Evolutionary conservation across 148 eudicot genomes (phyloP), one percentile per base, ranked within the genome.

Genomic region (Spergularia bocconei): DNA sequence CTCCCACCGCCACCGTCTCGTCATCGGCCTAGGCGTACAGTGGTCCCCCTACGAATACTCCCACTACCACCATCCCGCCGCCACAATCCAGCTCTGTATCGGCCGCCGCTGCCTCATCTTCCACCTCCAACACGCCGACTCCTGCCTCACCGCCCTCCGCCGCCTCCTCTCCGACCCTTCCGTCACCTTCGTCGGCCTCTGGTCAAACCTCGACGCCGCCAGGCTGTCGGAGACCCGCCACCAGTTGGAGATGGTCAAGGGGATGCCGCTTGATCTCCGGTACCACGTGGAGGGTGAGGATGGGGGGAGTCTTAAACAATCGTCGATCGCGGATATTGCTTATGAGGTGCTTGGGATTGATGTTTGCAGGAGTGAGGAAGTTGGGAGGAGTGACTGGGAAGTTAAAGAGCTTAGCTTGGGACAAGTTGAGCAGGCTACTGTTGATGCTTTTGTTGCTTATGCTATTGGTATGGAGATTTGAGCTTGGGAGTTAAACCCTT

Each of bases 21-120:
- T 85, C n/a, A 57, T 85, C 65, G 87, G 87, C 15, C 81, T 85
- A 65, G 87, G 78, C 74, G 71, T 82, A 33, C 81, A 85, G 12
- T 85, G 85, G 87, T 61, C 59, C 17, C 82, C 88, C 13, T n/a
- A 5, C 36, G 36, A 29, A 29, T 2, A 29, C 36, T 29, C 36
- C 36, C 36, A 29, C 36, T 29, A 29, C 36, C 36, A 29, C 25
- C 1, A 7, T 67, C 78, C 66, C 0, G 82, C 78, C 17, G 77
- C 88, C 36, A 80, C 83, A 1, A 82, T 85, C 75, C 84, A 82
- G 21, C 73, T 82, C 59, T 85, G 82, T 64, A 81, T 78, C 72
- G 77, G 78, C 16, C 25, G 29, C 3, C 38, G 25, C 77, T 82
- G 87, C 41, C 77, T 85, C 41, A 70, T 85, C 33, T 72, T 67